Evolutionary conservation across 805 yeast species (phyloP), one percentile per base, ranked within the genome.

Genomic region (Millerozyma acaciae): DNA sequence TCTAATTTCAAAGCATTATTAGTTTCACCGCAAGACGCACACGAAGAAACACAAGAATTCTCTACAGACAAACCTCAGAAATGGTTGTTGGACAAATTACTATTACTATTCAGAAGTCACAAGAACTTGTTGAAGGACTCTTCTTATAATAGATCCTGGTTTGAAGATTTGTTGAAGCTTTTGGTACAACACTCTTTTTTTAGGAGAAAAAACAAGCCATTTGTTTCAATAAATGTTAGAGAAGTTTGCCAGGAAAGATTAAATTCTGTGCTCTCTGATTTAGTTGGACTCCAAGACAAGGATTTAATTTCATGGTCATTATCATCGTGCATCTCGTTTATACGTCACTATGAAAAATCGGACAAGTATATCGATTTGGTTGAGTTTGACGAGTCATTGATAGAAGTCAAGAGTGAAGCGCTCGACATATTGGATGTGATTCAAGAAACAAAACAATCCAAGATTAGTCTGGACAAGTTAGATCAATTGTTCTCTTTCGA

Each of bases 401-500:
- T 55, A 3, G 53, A 51, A 6, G 62, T 80, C 15, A 75, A 72
- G 42, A 46, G 55, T 2, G 72, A 73, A 34, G 72, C 83, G 3
- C 51, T 76, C 24, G 62, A 62, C 10, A 59, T 73, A 2, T 60
- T 87, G 30, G 38, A 40, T 7, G 35, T 48, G 2, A 57, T 64
- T 19, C 47, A 49, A 18, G 55, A 51, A 13, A 35, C 48, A 5
- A 46, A 47, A 15, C 33, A 34, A 12, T 34, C 42, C 8, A 59
- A 55, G 66, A 32, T 51, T 42, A 21, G 26, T 6, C 14, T 2
- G 10, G n/a, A 28, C 4, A 16, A 32, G 8, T 29, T 20, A 4
- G 57, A 68, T 37, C 73, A 76, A 44, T 52, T 80, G 40, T 62
- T 64, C 37, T 82, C 87, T 26, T 81, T 90, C 49, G 94, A 87